Evolutionary conservation across 768 basidiomycete species (phyloP).

Genomic region (Porphyrellus cyaneotinctus): DNA sequence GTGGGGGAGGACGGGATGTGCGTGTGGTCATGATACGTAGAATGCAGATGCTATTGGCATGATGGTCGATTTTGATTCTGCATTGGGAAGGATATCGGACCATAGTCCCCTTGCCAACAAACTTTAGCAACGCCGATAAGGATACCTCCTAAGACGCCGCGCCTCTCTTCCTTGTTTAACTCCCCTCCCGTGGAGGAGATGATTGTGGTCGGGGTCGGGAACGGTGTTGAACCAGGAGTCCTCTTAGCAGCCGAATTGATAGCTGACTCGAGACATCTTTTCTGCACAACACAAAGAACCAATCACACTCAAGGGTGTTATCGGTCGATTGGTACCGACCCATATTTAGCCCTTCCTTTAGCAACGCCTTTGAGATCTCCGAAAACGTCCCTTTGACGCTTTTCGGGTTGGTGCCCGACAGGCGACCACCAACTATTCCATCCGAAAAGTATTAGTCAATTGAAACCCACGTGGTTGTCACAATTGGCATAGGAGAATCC

Average conservation of each 20-base stretch:
- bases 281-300: background rate
- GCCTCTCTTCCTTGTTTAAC: too few species aligned
- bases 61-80: conserved; percentile 4
- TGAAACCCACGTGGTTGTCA: background rate
- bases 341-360: background rate
- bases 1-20: conserved; percentile 21
- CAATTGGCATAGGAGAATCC: background rate
- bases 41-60: background rate
- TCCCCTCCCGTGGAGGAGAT: background rate
- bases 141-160: too few species aligned
- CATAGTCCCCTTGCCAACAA: too few species aligned
- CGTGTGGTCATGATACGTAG: background rate
- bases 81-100: too few species aligned
- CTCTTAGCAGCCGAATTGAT: background rate
- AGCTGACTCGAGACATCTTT: background rate
- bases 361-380: background rate
- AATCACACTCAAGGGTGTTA: background rate
- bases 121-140: too few species aligned
- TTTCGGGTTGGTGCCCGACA: background rate
- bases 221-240: background rate
- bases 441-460: too few species aligned
- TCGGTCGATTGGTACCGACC: background rate
- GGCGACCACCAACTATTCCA: background rate
- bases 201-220: background rate
- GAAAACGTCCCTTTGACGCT: background rate